A percentile compares a stretch with the other conserved stretches of the same genome.
These are phyloP conservation scores for Lasiosphaeria ovina DNA, from an alignment of 495 filamentous ascomycete species.

Conservation along the genomic window DNA sequence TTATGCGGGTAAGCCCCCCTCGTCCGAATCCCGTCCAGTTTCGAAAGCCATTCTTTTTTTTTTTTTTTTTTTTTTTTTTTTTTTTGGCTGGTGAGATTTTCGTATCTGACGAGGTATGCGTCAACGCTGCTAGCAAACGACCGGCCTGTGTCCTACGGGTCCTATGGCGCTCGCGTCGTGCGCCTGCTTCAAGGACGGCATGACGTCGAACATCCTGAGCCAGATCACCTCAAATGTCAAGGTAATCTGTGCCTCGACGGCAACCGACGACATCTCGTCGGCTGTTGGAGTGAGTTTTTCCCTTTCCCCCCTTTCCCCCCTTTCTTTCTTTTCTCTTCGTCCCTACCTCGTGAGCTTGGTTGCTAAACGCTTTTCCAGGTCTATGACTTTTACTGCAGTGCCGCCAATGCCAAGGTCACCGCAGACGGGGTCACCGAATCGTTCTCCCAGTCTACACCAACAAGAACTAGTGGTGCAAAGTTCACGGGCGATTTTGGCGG, in stretches of 20 bases:
- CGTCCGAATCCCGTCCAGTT: too few species aligned
- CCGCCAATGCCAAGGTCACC: constrained; percentile 38
- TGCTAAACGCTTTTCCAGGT: constrained; percentile 19
- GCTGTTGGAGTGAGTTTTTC: constrained; percentile 27
- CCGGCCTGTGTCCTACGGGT: constrained; percentile 39
- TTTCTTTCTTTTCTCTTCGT: too few species aligned
- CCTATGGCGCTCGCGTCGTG: constrained; percentile 48
- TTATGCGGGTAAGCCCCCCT: constrained; percentile 33
- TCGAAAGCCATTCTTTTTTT: too few species aligned
- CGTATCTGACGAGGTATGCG: constrained; percentile 9
- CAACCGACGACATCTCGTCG: constrained; percentile 45
- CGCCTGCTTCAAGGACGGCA: constrained; percentile 46
- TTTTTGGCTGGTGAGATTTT: neutral
- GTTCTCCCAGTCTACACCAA: constrained; percentile 20
- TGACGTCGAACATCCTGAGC: constrained; percentile 36
- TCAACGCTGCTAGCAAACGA: constrained; percentile 30
- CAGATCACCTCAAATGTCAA: constrained; percentile 40
- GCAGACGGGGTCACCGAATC: constrained; percentile 40
- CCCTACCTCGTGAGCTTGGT: neutral
- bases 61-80: too few species aligned
- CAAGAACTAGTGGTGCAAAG: neutral
- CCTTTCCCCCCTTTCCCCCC: too few species aligned
- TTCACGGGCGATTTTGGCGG: neutral
- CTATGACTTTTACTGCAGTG: constrained; percentile 48
- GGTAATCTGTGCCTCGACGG: constrained; percentile 41